A percentile compares a stretch with the other conserved stretches of the same genome.
Evolutionary conservation across 1,284 basidiomycete species (phyloP).

Genomic region (Flammula alnicola): DNA sequence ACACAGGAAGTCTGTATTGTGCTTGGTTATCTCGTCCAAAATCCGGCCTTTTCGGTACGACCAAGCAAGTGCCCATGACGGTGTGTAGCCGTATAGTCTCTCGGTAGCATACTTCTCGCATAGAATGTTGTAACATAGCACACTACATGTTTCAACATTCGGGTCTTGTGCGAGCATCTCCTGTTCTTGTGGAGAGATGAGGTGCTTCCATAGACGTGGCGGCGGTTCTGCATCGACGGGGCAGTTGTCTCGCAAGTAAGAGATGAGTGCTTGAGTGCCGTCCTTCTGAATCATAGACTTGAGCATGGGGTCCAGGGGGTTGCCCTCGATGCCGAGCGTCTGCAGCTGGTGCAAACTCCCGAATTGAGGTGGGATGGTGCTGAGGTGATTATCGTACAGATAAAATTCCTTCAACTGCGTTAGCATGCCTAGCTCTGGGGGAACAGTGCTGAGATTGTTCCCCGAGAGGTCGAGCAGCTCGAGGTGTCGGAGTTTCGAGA

Average conservation of each 20-base stretch:
- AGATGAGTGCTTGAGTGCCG: slow-evolving; percentile 87
- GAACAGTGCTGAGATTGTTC: slow-evolving; percentile 82
- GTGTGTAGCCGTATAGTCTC: slow-evolving; percentile 95
- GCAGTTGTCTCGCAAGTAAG: slow-evolving; percentile 88
- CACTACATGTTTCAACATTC: slow-evolving; percentile 74
- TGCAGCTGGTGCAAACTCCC: slow-evolving; percentile 93
- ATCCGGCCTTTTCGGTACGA: slow-evolving; percentile 93
- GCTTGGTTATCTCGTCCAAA: slow-evolving; percentile 83
- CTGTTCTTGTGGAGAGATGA: slow-evolving; percentile 74
- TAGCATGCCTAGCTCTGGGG: slow-evolving; percentile 91
- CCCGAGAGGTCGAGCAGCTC: slow-evolving; percentile 93
- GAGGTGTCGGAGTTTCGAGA: slow-evolving; percentile 85
- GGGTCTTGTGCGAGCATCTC: slow-evolving; percentile 61
- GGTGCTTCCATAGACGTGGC: slow-evolving; percentile 80
- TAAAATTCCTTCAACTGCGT: slow-evolving; percentile 91
- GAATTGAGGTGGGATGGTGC: slow-evolving; percentile 85
- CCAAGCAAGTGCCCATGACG: slow-evolving; percentile 95
- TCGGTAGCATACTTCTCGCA: slow-evolving; percentile 92
- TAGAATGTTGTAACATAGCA: slow-evolving; percentile 94
- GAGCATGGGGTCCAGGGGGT: slow-evolving; percentile 83
- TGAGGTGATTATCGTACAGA: slow-evolving; percentile 93
- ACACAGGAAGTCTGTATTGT: slow-evolving; percentile 91
- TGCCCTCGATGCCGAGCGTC: slow-evolving; percentile 94
- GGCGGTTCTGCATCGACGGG: slow-evolving; percentile 85
- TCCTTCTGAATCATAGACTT: slow-evolving; percentile 91